Base-by-base conservation (phyloP, 1,139 yeast genomes). In the Lodderomyces margitis region DNA sequence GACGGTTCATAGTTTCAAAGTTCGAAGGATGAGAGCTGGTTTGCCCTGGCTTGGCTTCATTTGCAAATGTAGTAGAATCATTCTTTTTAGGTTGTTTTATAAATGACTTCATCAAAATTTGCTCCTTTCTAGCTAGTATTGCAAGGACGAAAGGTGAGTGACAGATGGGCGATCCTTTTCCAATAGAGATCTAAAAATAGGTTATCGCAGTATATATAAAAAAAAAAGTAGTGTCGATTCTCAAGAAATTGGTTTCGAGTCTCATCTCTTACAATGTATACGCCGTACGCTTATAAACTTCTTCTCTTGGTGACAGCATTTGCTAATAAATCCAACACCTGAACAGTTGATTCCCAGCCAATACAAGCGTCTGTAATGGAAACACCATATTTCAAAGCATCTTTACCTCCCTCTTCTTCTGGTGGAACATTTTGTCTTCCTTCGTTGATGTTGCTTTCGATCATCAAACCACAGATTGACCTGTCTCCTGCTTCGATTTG, bases 311-410 rank as follows among this genome's bases (percentile, higher is more conserved):
- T 78, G 34, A 91, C 96, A 44, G 98, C 95, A 40, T 67, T 75
- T 42, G 96, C 85, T 55, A 92, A 78, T 52, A 82, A 81, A 39
- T 71, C 78, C 60, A 92, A 80, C 81, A 91, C 91, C 21, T 61
- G 71, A 38, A 77, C 95, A 38, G 98, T 92, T 39, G 87, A 72
- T 49, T 88, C 96, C 95, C 96, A 89, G 44, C 85, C 75, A 42
- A 92, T 95, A 73, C 98, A 92, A 25, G 94, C 96, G 64, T 92
- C 98, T 45, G 98, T 92, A 64, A 92, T 88, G 44, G 95, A 85
- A 46, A 89, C 96, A 69, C 98, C 98, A 73, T 91, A 88, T 64
- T 88, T 85, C 68, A 92, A 78, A 38, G 81, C 81, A 14, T 70
- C 68, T 62, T 83, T 85, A 38, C 55, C 55, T 54, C 89, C 68